These are phyloP conservation scores for Neonectria magnoliae DNA, from an alignment of 2,329 filamentous ascomycete species.

Conservation along the genomic window DNA sequence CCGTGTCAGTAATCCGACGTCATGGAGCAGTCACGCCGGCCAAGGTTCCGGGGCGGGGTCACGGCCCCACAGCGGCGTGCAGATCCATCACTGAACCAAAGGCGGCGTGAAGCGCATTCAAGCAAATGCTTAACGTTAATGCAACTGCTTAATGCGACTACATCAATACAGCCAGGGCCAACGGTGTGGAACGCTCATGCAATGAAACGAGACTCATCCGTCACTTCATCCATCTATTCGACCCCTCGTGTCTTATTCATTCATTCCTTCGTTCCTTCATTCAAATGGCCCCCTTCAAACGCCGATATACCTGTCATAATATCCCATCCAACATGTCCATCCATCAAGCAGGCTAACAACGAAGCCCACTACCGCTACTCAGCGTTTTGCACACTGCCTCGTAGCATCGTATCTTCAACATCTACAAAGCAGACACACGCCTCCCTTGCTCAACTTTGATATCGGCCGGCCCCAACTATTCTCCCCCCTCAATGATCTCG, in stretches of 20 bases:
- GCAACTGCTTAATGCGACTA: background rate
- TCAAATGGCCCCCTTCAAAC: constrained; percentile 27
- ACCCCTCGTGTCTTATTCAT: constrained; percentile 4
- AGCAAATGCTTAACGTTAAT: background rate
- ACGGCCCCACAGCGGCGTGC: background rate
- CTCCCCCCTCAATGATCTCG: constrained; percentile 59
- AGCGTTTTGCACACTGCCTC: background rate
- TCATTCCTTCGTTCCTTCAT: constrained; percentile 31
- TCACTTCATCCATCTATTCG: constrained; percentile 8
- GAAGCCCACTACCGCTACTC: background rate
- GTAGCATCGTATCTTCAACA: background rate
- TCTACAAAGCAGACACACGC: constrained; percentile 19
- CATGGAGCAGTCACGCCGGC: constrained; percentile 20
- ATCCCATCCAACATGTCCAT: constrained; percentile 22
- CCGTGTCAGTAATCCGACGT: constrained; percentile 3
- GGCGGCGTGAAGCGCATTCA: background rate
- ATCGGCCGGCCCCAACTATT: constrained; percentile 30
- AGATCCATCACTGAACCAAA: background rate
- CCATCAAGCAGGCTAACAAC: constrained; percentile 20
- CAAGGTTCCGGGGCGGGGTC: background rate
- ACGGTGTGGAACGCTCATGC: background rate
- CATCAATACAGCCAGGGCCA: background rate
- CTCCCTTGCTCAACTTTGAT: background rate
- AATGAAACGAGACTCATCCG: no score
- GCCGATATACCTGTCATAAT: constrained; percentile 35